Evolutionary conservation across 441 rosid species (phyloP), one percentile per base, ranked within the genome.

Genomic region (Eutrema salsugineum): DNA sequence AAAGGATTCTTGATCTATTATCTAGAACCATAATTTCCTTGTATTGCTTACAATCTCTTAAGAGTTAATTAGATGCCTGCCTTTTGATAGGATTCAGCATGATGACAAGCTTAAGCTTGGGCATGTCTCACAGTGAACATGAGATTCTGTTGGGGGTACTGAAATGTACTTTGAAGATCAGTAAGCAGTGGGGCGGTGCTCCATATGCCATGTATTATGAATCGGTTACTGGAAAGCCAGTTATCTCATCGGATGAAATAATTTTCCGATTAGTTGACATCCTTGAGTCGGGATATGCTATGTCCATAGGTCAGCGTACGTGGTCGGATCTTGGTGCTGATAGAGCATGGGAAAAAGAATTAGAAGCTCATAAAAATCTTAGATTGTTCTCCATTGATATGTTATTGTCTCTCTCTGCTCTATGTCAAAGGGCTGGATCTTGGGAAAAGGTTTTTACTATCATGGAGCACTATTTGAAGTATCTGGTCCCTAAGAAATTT

Each of bases 191-290:
- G 77, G 97, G 99, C 40, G 88, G 86, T 83, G 78, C 88, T 39
- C 86, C 93, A 72, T 84, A 94, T 72, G 85, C 93, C 58, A 70
- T 96, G 77, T 86, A 86, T 85, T 93, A 93, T 76, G 97, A 93
- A 85, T 82, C 93, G 50, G 66, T 87, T 74, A 81, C 87, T 75
- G 84, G 93, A 75, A 81, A 71, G 54, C 80, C 83, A 14, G 42
- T 70, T 67, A 79, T 93, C 70, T 82, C 93, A 66, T 77, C 85
- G 57, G 96, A 96, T 57, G 99, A 96, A 63, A 78, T 90, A 77
- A 82, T 89, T 79, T 85, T 87, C 74, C 84, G 84, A 73, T 79
- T 96, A 73, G 79, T 90, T 78, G 93, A 91, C 82, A 85, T 90
- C 79, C 81, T 96, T 50, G 87, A 91, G 81, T 84, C 85, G 14